Percentiles rank a stretch among this genome's conserved stretches.
Conservation (phyloP, 2,329 filamentous ascomycete genomes). For the Graphium sp. region DNA sequence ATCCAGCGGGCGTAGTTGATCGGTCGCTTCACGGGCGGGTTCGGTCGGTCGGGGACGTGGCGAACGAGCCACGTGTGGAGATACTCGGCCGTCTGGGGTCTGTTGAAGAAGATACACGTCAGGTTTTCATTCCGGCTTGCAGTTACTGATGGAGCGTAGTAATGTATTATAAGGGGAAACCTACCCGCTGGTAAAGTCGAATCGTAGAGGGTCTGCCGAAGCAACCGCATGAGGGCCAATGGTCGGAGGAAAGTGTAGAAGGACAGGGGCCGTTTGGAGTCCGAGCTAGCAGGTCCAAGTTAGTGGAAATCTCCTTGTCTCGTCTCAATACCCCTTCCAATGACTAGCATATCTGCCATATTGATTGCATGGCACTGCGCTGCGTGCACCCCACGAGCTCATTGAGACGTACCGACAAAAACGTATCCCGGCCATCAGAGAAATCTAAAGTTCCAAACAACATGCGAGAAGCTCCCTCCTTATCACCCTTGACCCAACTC, state of each 20-base stretch:
- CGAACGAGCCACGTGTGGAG: slow-evolving; percentile 65
- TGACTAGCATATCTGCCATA: not conserved
- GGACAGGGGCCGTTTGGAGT: slow-evolving; percentile 84
- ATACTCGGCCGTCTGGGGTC: slow-evolving; percentile 58
- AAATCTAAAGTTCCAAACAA: slow-evolving; percentile 84
- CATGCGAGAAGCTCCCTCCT: slow-evolving; percentile 51
- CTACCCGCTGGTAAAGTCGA: slow-evolving; percentile 73
- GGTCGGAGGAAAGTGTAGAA: slow-evolving; percentile 72
- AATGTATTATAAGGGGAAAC: slow-evolving; percentile 12
- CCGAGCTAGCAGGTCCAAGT: slow-evolving; percentile 43
- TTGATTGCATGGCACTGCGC: not conserved
- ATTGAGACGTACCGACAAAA: slow-evolving; percentile 54
- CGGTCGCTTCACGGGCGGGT: slow-evolving; percentile 65
- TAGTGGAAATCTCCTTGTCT: no score
- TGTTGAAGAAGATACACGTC: no score
- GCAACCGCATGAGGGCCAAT: slow-evolving; percentile 60
- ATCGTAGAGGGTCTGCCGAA: slow-evolving; percentile 54
- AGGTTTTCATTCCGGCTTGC: not conserved
- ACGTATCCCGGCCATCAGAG: slow-evolving; percentile 62
- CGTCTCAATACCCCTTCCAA: not conserved
- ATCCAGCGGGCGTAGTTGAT: slow-evolving; percentile 73
- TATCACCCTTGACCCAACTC: slow-evolving; percentile 79
- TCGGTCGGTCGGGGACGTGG: slow-evolving; percentile 61
- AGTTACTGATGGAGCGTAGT: no score
- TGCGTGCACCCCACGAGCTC: no score